Evolutionary conservation across 2,329 filamentous ascomycete species (phyloP), one percentile per base, ranked within the genome.

Genomic region (Exophiala sp.): DNA sequence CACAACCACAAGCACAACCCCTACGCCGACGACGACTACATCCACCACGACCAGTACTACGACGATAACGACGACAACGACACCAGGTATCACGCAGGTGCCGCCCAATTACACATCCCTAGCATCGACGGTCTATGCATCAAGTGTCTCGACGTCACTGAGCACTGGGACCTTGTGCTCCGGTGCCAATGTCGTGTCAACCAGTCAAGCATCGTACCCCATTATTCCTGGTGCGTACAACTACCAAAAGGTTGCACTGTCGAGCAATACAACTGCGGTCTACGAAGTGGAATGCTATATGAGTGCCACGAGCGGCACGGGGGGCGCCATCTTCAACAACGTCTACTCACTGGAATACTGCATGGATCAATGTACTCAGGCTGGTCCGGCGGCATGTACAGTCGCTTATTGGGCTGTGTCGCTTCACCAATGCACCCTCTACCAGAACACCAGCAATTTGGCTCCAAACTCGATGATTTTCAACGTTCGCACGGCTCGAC

Each of bases 281-380:
- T 52, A 52, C n/a, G 53, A 56, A 27, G 32, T 56, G n/a, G 45
- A 52, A 37, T 56, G 53, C 38, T 50, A 23, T n/a, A 52, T 49
- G 53, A 43, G 14, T 21, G 19, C 24, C 2, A 22, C 7, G 14
- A 34, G 37, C 14, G 34, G 40, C 30, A 14, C 18, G n/a, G 14
- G 10, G 1, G 10, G 13, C 9, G 37, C 37, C 19, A 24, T 3
- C 2, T 21, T 7, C 24, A 8, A 7, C 21, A 40, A 30, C 13
- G 23, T 44, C 18, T 19, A 37, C 16, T 52, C 45, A 24, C 45
- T 56, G 1, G 53, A 56, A 23, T 40, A 42, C 32, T 56, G 49
- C 29, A 48, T 52, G 2, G 41, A 49, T 37, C 22, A 11, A 16
- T 52, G 49, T 16, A 49, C 24, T 14, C 29, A 35, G 21, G 19